Conservation (phyloP, 352 stramenopile genomes). For the Phytophthora sp. region DNA sequence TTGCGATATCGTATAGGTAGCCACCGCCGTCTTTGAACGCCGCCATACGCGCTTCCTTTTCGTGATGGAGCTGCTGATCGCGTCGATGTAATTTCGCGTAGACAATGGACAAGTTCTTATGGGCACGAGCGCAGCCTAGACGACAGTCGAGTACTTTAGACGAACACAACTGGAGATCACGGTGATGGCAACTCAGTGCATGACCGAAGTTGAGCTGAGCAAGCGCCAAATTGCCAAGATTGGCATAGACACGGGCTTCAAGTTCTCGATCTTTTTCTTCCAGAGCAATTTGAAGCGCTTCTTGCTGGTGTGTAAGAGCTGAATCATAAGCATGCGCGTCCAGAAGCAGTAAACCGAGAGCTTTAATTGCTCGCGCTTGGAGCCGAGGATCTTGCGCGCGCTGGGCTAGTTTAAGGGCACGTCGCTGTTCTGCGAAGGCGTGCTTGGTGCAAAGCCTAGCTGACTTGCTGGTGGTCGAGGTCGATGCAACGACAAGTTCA, state of each 20-base stretch:
- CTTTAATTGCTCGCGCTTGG: slow-evolving; percentile 64
- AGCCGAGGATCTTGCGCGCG: slow-evolving; percentile 44
- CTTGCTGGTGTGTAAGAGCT: slow-evolving; percentile 67
- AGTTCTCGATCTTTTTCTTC: slow-evolving; percentile 62
- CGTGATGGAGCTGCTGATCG: slow-evolving; percentile 47
- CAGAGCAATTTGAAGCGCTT: slow-evolving; percentile 60
- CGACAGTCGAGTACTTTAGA: slow-evolving; percentile 51
- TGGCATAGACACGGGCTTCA: slow-evolving; percentile 77
- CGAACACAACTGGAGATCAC: slow-evolving; percentile 54
- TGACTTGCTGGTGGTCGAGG: slow-evolving; percentile 11
- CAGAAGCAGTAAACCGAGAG: slow-evolving; percentile 66
- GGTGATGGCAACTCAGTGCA: slow-evolving; percentile 64
- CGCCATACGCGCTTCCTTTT: slow-evolving; percentile 36
- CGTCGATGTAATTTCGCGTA: slow-evolving; percentile 60
- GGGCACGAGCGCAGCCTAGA: slow-evolving; percentile 59
- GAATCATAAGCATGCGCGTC: slow-evolving; percentile 46
- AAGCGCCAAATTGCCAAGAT: slow-evolving; percentile 75
- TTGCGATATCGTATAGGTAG: slow-evolving; percentile 59
- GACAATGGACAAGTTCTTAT: slow-evolving; percentile 74
- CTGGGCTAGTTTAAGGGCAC: slow-evolving; percentile 56
- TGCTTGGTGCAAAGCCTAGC: slow-evolving; percentile 21
- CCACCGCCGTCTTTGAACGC: slow-evolving; percentile 31
- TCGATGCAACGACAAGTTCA: slow-evolving; percentile 47
- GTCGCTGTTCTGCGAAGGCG: slow-evolving; percentile 49
- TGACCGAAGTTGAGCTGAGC: slow-evolving; percentile 60